Evolutionary conservation across 306 rosid genomes (phyloP).

Genomic region (Vicia villosa): DNA sequence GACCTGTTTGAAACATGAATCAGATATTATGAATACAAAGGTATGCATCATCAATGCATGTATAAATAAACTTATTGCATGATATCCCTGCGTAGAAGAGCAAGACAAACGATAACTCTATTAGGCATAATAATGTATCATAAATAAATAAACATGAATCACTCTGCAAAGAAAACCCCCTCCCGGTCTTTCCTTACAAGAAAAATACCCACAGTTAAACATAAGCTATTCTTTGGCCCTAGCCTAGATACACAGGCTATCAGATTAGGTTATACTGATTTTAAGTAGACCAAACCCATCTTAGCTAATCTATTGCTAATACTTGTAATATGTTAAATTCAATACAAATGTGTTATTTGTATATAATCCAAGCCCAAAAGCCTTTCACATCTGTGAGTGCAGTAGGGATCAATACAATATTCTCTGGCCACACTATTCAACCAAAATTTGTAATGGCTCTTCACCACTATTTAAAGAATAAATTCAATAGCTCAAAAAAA

Average conservation of each 20-base stretch:
- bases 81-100: slow-evolving; percentile 22
- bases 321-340: neutral
- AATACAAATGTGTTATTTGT: slow-evolving; percentile 16
- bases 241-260: neutral
- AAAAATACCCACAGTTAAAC: neutral
- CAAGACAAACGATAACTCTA: slow-evolving; percentile 3
- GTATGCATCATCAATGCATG: slow-evolving; percentile 17
- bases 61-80: slow-evolving; percentile 6
- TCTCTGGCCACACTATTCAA: slow-evolving; percentile 11
- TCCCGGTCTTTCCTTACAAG: slow-evolving; percentile 15
- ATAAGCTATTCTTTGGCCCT: neutral
- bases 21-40: slow-evolving; percentile 24
- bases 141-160: slow-evolving; percentile 6
- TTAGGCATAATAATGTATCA: slow-evolving; percentile 1
- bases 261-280: slow-evolving; percentile 6
- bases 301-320: slow-evolving; percentile 12
- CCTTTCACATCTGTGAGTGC: slow-evolving; percentile 10
- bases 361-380: slow-evolving; percentile 5
- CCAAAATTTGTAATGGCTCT: slow-evolving; percentile 15
- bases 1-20: slow-evolving; percentile 62
- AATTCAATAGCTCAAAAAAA: slow-evolving; percentile 20
- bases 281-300: slow-evolving; percentile 24
- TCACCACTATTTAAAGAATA: slow-evolving; percentile 14
- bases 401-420: slow-evolving; percentile 29
- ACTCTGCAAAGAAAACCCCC: slow-evolving; percentile 27